Base-by-base conservation (phyloP, 2,329 filamentous ascomycete genomes). In the Monilinia fructigena region DNA sequence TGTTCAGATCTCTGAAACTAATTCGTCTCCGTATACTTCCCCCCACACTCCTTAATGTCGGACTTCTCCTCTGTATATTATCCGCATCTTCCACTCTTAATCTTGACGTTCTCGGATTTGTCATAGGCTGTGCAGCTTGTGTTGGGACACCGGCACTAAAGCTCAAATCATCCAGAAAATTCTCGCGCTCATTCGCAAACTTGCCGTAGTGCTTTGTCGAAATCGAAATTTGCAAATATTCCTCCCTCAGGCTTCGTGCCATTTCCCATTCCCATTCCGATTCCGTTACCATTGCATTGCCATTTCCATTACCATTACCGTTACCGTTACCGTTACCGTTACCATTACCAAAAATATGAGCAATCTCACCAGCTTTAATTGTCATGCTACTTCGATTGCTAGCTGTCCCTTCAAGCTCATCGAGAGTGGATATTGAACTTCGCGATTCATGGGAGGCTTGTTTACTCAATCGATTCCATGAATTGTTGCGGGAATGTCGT, bases 1-100 rank as follows among this genome's bases (percentile, higher is more conserved):
- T 98, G 79, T 90, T 97, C 91, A 98, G 96, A 74, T 97, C 95
- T 73, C 89, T 86, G 78, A 94, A 92, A 73, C 94, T 97, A 79
- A 99, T 90, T 74, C 95, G 92, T 77, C 95, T 88, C 70, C 94
- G 87, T 73, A 99, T 90, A 79, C 93, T 97, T 55, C 94, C 94
- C 69, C 87, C 91, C 76, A 87, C 83, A 82, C 71, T 76, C 60
- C 72, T 71, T 55, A 77, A 66, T 14, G 75, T 75, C 59, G 71
- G 76, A 73, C 87, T 86, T 74, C 81, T 86, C 2, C 65, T 70
- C 18, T 66, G 52, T 31, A 66, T 56, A 53, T 66, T 67, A 28
- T 83, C 81, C 70, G 79, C 81, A 70, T 96, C 93, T 53, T 93
- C 90, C 40, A 86, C 86, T 71, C 88, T 88, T 73, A 97, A 91